phyloP scores from a whole-genome alignment of 305 asterid genomes.

The Lippia alba region DNA sequence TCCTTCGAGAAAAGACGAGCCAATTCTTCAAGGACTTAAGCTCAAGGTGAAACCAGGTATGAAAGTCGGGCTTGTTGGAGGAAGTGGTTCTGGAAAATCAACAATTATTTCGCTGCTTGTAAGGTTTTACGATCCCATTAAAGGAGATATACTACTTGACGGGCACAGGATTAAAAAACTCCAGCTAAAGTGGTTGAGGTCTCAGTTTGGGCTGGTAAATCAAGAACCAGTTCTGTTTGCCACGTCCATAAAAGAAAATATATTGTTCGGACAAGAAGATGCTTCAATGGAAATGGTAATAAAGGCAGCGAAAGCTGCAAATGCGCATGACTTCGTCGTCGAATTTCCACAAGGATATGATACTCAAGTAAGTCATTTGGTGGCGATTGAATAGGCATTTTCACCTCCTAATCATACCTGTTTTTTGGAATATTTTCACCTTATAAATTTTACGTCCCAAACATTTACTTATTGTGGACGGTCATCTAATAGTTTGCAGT shows the following conservation, averaged over 20 bases:
- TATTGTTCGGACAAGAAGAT: slow-evolving; percentile 62
- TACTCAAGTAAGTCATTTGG: slow-evolving; percentile 51
- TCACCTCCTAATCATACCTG: too few species aligned
- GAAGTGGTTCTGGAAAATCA: slow-evolving; percentile 79
- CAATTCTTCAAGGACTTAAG: slow-evolving; percentile 50
- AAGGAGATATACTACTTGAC: slow-evolving; percentile 69
- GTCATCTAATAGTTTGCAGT: too few species aligned
- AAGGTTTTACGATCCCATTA: slow-evolving; percentile 68
- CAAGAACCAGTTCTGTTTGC: slow-evolving; percentile 76
- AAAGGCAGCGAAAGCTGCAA: slow-evolving; percentile 62
- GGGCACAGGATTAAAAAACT: slow-evolving; percentile 54
- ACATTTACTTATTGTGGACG: too few species aligned
- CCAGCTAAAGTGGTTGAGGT: slow-evolving; percentile 62
- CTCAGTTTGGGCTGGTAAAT: slow-evolving; percentile 69
- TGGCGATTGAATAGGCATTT: neutral
- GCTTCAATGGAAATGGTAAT: slow-evolving; percentile 53
- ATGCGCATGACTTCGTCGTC: slow-evolving; percentile 63
- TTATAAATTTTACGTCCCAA: too few species aligned
- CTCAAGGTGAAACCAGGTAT: slow-evolving; percentile 54
- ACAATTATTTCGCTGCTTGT: slow-evolving; percentile 65
- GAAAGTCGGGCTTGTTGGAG: slow-evolving; percentile 72
- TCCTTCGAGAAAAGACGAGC: slow-evolving; percentile 62
- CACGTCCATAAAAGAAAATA: slow-evolving; percentile 60
- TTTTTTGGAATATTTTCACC: too few species aligned
- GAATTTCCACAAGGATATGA: slow-evolving; percentile 61